phyloP scores from a whole-genome alignment of 2,329 filamentous ascomycete species.

The Pestalotiopsis sp. region DNA sequence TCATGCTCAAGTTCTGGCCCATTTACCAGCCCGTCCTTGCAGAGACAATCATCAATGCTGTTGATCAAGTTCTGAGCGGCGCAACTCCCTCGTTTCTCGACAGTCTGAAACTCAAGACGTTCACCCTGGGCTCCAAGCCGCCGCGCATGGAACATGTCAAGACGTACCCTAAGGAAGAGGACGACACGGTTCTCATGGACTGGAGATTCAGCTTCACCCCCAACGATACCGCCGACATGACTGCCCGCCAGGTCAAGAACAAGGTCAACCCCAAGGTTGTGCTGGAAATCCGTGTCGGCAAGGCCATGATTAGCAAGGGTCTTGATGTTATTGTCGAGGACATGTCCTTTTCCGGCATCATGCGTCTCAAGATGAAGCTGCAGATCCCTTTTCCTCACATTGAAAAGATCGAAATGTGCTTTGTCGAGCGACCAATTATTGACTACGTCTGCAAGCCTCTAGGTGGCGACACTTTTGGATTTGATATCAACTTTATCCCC shows the following conservation, averaged over 20 bases:
- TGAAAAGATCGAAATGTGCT: conserved; percentile 92
- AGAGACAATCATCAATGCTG: conserved; percentile 86
- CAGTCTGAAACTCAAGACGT: conserved; percentile 89
- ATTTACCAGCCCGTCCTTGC: conserved; percentile 96
- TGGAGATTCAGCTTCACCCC: conserved; percentile 99
- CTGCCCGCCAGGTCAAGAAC: conserved; percentile 83
- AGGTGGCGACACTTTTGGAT: conserved; percentile 91
- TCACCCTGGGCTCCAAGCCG: conserved; percentile 91
- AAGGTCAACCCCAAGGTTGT: conserved; percentile 98
- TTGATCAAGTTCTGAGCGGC: conserved; percentile 93
- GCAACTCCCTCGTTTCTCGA: conserved; percentile 91
- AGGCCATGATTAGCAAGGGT: conserved; percentile 95
- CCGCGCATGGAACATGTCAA: conserved; percentile 97
- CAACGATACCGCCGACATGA: conserved; percentile 91
- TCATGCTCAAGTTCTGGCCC: conserved; percentile 98
- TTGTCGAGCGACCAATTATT: conserved; percentile 83
- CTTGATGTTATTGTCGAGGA: conserved; percentile 97
- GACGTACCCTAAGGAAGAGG: conserved; percentile 93
- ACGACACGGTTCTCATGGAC: conserved; percentile 97
- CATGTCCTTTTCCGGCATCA: conserved; percentile 92
- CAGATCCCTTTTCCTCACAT: conserved; percentile 95
- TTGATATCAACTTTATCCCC: conserved; percentile 99
- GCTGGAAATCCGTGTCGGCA: conserved; percentile 90
- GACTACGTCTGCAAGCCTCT: conserved; percentile 98
- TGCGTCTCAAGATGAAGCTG: conserved; percentile 97